Conservation (phyloP, 2,329 filamentous ascomycete genomes). For the Phaeosphaeria sp. region DNA sequence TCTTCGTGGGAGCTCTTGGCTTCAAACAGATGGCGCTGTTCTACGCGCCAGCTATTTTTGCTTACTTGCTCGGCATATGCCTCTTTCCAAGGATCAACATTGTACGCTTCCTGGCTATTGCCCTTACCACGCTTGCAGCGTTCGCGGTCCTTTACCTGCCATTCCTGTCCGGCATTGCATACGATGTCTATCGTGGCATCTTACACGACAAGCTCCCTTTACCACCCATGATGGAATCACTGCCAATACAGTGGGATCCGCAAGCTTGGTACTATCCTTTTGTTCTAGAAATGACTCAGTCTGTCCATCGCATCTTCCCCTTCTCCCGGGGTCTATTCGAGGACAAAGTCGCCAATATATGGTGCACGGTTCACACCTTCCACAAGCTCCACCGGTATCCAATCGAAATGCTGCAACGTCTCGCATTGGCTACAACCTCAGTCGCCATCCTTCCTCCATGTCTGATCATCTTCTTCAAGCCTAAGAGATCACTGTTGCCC, state of each 20-base stretch:
- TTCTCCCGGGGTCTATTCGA: slow-evolving; percentile 96
- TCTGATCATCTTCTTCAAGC: slow-evolving; percentile 77
- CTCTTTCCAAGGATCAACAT: slow-evolving; percentile 75
- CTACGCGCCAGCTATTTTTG: slow-evolving; percentile 91
- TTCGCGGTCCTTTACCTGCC: slow-evolving; percentile 80
- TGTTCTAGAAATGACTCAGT: slow-evolving; percentile 79
- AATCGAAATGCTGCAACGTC: slow-evolving; percentile 72
- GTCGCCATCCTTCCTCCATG: slow-evolving; percentile 80
- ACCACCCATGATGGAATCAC: slow-evolving; percentile 67
- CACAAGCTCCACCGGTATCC: slow-evolving; percentile 84
- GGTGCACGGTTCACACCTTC: slow-evolving; percentile 90
- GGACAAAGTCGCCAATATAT: slow-evolving; percentile 98
- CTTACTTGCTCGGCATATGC: slow-evolving; percentile 87
- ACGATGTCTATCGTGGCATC: slow-evolving; percentile 71
- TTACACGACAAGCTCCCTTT: slow-evolving; percentile 64
- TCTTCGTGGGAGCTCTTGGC: slow-evolving; percentile 91
- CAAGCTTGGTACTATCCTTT: slow-evolving; percentile 75
- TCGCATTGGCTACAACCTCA: slow-evolving; percentile 77
- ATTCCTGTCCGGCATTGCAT: slow-evolving; percentile 73
- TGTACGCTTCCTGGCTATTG: slow-evolving; percentile 74
- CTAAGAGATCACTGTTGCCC: slow-evolving; percentile 77
- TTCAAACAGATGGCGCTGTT: slow-evolving; percentile 99
- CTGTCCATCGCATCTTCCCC: slow-evolving; percentile 91
- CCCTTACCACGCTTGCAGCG: slow-evolving; percentile 72
- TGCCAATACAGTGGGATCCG: slow-evolving; percentile 64